These are phyloP conservation scores for Gnomoniopsis sp. DNA, from an alignment of 2,329 filamentous ascomycete species.

Conservation along the genomic window DNA sequence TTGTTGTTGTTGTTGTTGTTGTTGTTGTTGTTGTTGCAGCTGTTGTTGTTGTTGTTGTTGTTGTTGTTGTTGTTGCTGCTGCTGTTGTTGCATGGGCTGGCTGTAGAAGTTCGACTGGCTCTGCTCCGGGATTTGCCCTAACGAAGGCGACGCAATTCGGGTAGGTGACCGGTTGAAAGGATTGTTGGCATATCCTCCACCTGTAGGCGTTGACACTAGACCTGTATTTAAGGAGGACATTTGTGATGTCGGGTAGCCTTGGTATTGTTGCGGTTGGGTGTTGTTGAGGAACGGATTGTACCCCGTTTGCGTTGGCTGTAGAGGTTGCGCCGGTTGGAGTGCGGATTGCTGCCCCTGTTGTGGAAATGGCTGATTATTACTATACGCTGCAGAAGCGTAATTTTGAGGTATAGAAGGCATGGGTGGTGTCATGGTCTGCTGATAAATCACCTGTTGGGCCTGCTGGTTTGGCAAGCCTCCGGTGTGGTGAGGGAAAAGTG, in stretches of 20 bases:
- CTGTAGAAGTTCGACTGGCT: constrained; percentile 41
- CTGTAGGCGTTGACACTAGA: constrained; percentile 10
- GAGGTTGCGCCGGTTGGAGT: constrained; percentile 25
- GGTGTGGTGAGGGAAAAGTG: constrained; percentile 73
- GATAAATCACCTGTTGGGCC: constrained; percentile 38
- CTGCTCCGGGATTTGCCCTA: constrained; percentile 53
- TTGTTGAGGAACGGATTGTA: constrained; percentile 53
- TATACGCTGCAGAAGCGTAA: constrained; percentile 37
- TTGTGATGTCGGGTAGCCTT: constrained; percentile 27
- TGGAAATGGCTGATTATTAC: constrained; percentile 41
- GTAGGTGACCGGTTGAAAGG: constrained; percentile 49
- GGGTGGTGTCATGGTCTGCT: constrained; percentile 42
- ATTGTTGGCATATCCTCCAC: constrained; percentile 38
- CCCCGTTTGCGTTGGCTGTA: constrained; percentile 37
- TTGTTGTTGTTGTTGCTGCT: constrained; percentile 24
- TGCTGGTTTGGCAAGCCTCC: constrained; percentile 53
- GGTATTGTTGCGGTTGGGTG: constrained; percentile 30
- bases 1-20: constrained; percentile 23
- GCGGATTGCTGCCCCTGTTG: constrained; percentile 8
- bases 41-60: constrained; percentile 24
- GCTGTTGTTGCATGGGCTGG: constrained; percentile 18
- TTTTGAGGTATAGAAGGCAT: constrained; percentile 37
- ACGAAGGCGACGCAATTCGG: constrained; percentile 44
- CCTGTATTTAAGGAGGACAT: constrained; percentile 38
- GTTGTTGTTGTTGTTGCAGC: constrained; percentile 18